These are phyloP conservation scores for Microbotryum silenes-acaulis DNA, from an alignment of 1,284 basidiomycete genomes.

Conservation along the genomic window DNA sequence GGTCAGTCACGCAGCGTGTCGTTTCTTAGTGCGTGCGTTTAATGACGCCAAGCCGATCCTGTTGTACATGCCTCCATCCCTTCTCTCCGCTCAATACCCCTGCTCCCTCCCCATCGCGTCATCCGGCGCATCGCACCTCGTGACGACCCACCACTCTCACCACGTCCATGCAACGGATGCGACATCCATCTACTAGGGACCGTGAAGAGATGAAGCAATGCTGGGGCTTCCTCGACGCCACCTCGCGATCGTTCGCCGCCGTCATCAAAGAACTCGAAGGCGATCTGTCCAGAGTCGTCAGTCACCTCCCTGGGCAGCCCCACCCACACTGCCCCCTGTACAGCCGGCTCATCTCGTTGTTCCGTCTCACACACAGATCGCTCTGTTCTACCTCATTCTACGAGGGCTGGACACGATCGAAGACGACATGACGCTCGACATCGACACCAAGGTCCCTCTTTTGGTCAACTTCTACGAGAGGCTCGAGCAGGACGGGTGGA, in stretches of 20 bases:
- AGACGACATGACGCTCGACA: conserved; percentile 94
- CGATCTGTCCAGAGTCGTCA: conserved; percentile 80
- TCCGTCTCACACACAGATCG: conserved; percentile 53
- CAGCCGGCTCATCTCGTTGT: neutral
- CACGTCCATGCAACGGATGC: neutral
- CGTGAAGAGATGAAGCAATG: conserved; percentile 75
- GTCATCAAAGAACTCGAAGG: conserved; percentile 97
- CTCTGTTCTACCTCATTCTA: conserved; percentile 90
- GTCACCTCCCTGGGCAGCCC: conserved; percentile 40
- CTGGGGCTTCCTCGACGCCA: conserved; percentile 83
- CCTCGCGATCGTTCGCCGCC: conserved; percentile 81
- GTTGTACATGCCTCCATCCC: neutral
- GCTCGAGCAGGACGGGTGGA: conserved; percentile 79
- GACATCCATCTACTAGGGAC: conserved; percentile 48
- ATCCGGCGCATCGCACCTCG: neutral
- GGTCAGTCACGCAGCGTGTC: neutral
- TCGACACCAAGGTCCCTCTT: conserved; percentile 76
- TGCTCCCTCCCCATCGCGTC: neutral
- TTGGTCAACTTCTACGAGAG: conserved; percentile 77
- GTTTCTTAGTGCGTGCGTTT: too few relatives aligned
- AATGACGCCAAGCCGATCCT: neutral
- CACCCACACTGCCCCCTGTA: neutral
- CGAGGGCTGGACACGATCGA: conserved; percentile 93
- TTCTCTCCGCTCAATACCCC: neutral
- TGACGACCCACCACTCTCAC: neutral